Evolutionary conservation across 2,329 filamentous ascomycete species (phyloP).

Genomic region (Pseudogymnoascus sp.): DNA sequence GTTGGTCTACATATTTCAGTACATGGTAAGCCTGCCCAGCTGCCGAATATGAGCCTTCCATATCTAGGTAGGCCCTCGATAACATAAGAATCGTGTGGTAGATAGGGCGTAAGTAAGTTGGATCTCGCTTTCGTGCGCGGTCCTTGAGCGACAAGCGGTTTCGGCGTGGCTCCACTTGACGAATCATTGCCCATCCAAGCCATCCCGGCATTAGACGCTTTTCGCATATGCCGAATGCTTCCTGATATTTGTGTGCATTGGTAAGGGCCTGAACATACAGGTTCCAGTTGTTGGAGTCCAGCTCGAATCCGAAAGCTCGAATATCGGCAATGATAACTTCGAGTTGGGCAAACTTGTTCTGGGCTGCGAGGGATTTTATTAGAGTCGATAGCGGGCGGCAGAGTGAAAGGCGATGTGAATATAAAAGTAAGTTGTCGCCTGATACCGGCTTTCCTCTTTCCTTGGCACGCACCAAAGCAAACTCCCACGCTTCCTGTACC

Average conservation of each 20-base stretch:
- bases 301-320: conserved; percentile 56
- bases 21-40: conserved; percentile 18
- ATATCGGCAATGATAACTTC: conserved; percentile 44
- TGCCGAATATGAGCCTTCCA: conserved; percentile 24
- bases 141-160: conserved; percentile 23
- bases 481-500: conserved; percentile 59
- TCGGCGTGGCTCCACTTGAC: conserved; percentile 19
- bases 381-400: conserved; percentile 37
- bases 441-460: conserved; percentile 32
- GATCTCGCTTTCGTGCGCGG: conserved; percentile 19
- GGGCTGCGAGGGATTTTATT: conserved; percentile 43
- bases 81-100: conserved; percentile 26
- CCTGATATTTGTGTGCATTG: conserved; percentile 47
- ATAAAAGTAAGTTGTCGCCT: conserved; percentile 18
- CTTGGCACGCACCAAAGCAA: conserved; percentile 48
- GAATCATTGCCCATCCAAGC: conserved; percentile 55
- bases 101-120: conserved; percentile 24
- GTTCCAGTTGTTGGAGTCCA: conserved; percentile 78
- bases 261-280: conserved; percentile 63
- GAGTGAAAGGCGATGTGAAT: conserved; percentile 34
- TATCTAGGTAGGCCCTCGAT: conserved; percentile 22
- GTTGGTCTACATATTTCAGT: conserved; percentile 22
- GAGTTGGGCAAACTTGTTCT: conserved; percentile 46
- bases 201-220: conserved; percentile 69
- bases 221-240: conserved; percentile 72